Percentiles rank a stretch among this genome's conserved stretches.
These are phyloP conservation scores for Cymbopogon flexuosus DNA, from an alignment of 202 grass and related monocot species.

Conservation along the genomic window DNA sequence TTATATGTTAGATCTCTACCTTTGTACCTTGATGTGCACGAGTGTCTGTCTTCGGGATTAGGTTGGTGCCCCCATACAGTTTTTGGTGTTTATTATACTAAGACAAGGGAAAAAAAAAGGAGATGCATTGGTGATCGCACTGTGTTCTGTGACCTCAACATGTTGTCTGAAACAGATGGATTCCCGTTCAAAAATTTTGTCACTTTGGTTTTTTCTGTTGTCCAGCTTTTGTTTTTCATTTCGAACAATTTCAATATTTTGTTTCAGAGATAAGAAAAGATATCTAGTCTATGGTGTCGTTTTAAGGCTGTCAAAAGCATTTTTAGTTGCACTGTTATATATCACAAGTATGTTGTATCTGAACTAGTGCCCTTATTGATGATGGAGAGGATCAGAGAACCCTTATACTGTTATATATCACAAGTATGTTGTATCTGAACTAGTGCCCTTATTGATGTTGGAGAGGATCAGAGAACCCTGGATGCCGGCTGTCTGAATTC, in stretches of 20 bases:
- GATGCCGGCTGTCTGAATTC: neutral
- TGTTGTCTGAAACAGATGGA: constrained; percentile 18
- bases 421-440: neutral
- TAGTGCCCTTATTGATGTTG: neutral
- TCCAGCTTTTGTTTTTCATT: neutral
- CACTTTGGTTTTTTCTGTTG: neutral
- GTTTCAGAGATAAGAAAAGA: neutral
- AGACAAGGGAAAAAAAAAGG: neutral
- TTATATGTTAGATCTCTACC: constrained; percentile 46
- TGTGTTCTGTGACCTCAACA: neutral
- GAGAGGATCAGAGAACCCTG: neutral
- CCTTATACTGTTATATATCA: neutral
- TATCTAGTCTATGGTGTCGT: neutral
- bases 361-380: neutral
- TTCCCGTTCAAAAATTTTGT: neutral
- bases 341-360: neutral
- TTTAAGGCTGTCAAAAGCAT: neutral
- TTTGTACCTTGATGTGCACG: neutral
- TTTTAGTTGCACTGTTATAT: constrained; percentile 7
- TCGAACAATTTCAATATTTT: neutral
- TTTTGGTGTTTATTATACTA: constrained; percentile 14
- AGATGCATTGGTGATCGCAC: constrained; percentile 14
- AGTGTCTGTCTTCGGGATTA: neutral
- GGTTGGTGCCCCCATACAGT: neutral
- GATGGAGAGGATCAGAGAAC: neutral